Evolutionary conservation across 495 filamentous ascomycete species (phyloP), one percentile per base, ranked within the genome.

Genomic region (Penicillium pulvis): DNA sequence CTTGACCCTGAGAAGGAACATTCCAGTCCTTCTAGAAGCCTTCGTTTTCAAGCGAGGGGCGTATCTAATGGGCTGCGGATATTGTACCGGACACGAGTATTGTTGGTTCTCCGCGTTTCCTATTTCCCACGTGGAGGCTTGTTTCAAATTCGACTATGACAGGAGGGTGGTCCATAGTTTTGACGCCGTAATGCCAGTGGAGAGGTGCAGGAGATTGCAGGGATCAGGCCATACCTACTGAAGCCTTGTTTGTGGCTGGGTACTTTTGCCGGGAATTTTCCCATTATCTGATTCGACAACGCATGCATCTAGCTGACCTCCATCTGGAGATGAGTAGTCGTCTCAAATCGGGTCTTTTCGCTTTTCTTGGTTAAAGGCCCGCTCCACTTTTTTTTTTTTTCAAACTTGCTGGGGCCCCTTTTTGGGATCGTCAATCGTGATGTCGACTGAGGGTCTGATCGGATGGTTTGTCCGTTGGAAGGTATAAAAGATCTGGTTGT

Each of bases 161-260:
- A 47, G 47, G 20, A 52, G 6, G 16, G 19, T 12, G 46, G 47
- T 33, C 55, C 36, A 51, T 53, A 46, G 43, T 45, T 57, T 51
- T 28, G 30, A 12, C 20, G 26, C 56, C 23, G 23, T 30, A 10
- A 47, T 24, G 20, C 31, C 52, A 12, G 56, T 55, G 51, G 51
- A 54, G 19, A 23, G 35, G 60, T 46, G 51, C 50, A 52, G 65
- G 65, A 65, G 51, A 69, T 66, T 67, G 51, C 59, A 67, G 42
- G 62, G 62, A 67, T 67, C 67, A 67, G 61, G 57, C 61, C 59
- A 67, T 51, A 55, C 55, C 24, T 61, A 36, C 51, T 51, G 55
- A 53, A 58, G 20, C 43, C 54, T 47, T 51, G 47, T 47, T 68
- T 48, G 36, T 42, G 47, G n/a, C 45, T 53, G 53, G 55, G 50